Conservation (phyloP, 2,329 filamentous ascomycete species). For the Aspergillus fumigatiaffinis region DNA sequence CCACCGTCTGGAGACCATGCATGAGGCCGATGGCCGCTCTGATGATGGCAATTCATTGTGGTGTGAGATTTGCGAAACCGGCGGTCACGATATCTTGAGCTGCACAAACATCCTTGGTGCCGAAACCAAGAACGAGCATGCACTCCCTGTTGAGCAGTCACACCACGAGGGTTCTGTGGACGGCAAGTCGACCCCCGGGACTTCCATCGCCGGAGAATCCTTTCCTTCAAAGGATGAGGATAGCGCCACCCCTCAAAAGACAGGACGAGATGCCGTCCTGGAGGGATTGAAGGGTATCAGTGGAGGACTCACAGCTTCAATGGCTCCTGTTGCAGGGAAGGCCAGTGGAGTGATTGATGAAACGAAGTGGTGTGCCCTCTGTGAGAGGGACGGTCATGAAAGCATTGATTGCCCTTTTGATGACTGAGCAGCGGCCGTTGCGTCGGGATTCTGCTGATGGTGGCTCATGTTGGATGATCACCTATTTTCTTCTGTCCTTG, state of each 20-base stretch:
- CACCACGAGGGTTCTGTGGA: slow-evolving; percentile 11
- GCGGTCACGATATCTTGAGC: slow-evolving; percentile 87
- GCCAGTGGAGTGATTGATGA: slow-evolving; percentile 73
- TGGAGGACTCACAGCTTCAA: slow-evolving; percentile 35
- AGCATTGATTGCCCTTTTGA: slow-evolving; percentile 94
- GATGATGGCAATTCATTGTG: slow-evolving; percentile 73
- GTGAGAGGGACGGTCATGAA: slow-evolving; percentile 92
- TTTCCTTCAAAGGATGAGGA: slow-evolving; percentile 12
- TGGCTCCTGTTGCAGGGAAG: slow-evolving; percentile 70
- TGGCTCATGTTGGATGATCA: slow-evolving; percentile 1
- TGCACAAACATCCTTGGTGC: slow-evolving; percentile 82
- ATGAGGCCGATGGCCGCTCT: slow-evolving; percentile 50
- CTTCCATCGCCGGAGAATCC: slow-evolving; percentile 10
- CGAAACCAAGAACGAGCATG: slow-evolving; percentile 18
- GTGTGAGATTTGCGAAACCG: slow-evolving; percentile 94
- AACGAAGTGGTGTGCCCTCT: slow-evolving; percentile 94
- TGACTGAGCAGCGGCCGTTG: slow-evolving; percentile 47
- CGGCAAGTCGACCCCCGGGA: slow-evolving; percentile 15
- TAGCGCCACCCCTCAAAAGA: slow-evolving; percentile 29
- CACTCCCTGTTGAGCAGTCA: slow-evolving; percentile 10
- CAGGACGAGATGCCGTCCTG: slow-evolving; percentile 39
- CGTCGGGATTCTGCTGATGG: slow-evolving; percentile 2
- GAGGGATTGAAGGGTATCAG: slow-evolving; percentile 42
- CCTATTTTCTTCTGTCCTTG: not conserved
- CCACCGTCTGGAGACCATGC: slow-evolving; percentile 37